Base-by-base conservation (phyloP, 345 rosid genomes). In the Microcos paniculata region DNA sequence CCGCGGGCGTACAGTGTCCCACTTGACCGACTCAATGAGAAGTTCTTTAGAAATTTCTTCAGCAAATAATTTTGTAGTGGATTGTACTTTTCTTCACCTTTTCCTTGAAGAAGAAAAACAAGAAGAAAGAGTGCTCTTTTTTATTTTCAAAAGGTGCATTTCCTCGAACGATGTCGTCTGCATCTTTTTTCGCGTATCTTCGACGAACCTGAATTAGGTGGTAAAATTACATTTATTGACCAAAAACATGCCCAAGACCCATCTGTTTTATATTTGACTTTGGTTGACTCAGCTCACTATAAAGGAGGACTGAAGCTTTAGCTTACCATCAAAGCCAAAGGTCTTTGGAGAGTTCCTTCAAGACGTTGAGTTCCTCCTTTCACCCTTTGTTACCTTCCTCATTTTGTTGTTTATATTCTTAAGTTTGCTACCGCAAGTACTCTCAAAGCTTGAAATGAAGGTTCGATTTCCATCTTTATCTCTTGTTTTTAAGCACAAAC, bases 371-470 rank as follows among this genome's bases (percentile, higher is more conserved):
- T 35, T 26, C 24, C 1, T 2, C 45, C 15, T 19, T 35, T 35
- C 0, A n/a, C 30, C 42, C 5, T 31, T 61, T 31, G 21, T 30
- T 57, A 1, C 40, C 7, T 15, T 2, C 35, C 13, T 8, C 43
- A 8, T 18, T 33, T 28, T 61, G 12, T 31, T 35, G 48, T 66
- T 65, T 43, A 11, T 14, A 30, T 42, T 65, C 52, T 42, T 46
- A 13, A 43, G 33, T 65, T 43, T 23, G n/a, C 30, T 21, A 5
- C 33, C 1, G 40, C 70, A 42, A 65, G 30, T 10, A 63, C 14
- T 45, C 53, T 48, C 71, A 66, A 24, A 68, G 40, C 57, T 48
- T 13, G 8, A 66, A 48, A 68, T 68, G 72, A 28, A 68, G 72
- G 72, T 68, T 48, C 26, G 57, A 48, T 49, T 48, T 68, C 21